Conservation (phyloP, 306 rosid species). For the Ochetophila trinervis region DNA sequence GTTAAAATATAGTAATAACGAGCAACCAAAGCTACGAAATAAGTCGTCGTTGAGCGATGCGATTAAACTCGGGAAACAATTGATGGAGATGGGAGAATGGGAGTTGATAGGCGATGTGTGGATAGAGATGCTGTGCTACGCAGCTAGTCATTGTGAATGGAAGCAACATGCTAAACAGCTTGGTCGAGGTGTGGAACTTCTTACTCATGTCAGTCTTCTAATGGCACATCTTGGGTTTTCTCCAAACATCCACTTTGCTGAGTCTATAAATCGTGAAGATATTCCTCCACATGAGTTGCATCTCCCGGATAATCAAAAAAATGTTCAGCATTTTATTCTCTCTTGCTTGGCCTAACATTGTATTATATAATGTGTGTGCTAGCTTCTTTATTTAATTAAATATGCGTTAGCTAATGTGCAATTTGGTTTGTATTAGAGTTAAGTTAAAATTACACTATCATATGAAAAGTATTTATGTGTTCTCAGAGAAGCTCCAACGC, state of each 20-base stretch:
- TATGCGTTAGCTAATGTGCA: too few species aligned
- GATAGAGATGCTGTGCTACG: background rate
- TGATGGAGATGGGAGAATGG: background rate
- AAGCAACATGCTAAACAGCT: background rate
- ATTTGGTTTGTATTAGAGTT: too few species aligned
- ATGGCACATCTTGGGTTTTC: conserved; percentile 1
- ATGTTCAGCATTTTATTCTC: too few species aligned
- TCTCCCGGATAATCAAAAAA: too few species aligned
- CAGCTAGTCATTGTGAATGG: conserved; percentile 7
- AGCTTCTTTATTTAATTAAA: too few species aligned
- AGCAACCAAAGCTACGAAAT: background rate
- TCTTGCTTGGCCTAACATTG: too few species aligned
- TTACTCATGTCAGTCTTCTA: conserved; percentile 10
- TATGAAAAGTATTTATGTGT: too few species aligned
- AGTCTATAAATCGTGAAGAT: too few species aligned
- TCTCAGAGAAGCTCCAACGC: too few species aligned
- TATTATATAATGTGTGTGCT: too few species aligned
- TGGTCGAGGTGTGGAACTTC: background rate
- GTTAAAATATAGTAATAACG: background rate
- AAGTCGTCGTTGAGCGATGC: background rate
- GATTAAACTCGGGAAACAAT: background rate
- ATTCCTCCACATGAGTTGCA: too few species aligned
- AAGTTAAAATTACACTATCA: too few species aligned
- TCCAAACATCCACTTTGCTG: background rate
- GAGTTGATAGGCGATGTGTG: background rate